phyloP scores from a whole-genome alignment of 208 protist genomes.

The Crithidia expoeki region DNA sequence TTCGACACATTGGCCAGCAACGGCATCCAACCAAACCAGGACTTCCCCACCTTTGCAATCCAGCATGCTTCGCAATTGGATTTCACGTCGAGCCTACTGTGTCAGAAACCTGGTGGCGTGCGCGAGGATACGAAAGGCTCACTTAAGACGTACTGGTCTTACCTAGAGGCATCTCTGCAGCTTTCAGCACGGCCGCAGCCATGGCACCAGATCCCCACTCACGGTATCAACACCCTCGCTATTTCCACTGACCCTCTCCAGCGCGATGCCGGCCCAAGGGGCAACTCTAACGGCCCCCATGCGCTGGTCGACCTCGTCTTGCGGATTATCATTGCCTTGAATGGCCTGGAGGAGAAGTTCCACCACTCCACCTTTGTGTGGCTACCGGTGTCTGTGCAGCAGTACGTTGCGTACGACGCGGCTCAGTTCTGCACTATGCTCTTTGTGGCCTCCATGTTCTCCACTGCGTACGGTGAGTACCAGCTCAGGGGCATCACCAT shows the following conservation, averaged over 20 bases:
- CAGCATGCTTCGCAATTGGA: constrained; percentile 2
- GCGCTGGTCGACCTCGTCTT: constrained; percentile 24
- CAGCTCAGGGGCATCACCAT: constrained; percentile 45
- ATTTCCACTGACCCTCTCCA: constrained; percentile 39
- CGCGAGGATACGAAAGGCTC: neutral
- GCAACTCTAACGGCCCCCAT: neutral
- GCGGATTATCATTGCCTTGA: constrained; percentile 53
- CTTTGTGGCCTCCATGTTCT: constrained; percentile 59
- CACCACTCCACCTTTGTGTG: constrained; percentile 77
- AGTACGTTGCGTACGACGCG: constrained; percentile 68
- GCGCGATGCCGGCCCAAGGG: neutral
- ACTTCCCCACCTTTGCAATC: constrained; percentile 52
- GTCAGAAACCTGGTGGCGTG: constrained; percentile 29
- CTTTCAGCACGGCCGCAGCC: constrained; percentile 35
- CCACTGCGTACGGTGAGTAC: constrained; percentile 63
- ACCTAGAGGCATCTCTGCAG: constrained; percentile 35
- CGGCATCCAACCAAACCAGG: constrained; percentile 74
- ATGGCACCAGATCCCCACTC: constrained; percentile 47
- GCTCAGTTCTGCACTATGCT: constrained; percentile 62
- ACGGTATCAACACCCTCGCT: constrained; percentile 60
- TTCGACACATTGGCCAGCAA: constrained; percentile 55
- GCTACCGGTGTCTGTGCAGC: constrained; percentile 39
- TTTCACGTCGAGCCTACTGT: constrained; percentile 40
- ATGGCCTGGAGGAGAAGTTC: constrained; percentile 67
- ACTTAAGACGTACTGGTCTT: constrained; percentile 31